These are phyloP conservation scores for Cladosporium colombiae DNA, from an alignment of 2,329 filamentous ascomycete species.

Conservation along the genomic window DNA sequence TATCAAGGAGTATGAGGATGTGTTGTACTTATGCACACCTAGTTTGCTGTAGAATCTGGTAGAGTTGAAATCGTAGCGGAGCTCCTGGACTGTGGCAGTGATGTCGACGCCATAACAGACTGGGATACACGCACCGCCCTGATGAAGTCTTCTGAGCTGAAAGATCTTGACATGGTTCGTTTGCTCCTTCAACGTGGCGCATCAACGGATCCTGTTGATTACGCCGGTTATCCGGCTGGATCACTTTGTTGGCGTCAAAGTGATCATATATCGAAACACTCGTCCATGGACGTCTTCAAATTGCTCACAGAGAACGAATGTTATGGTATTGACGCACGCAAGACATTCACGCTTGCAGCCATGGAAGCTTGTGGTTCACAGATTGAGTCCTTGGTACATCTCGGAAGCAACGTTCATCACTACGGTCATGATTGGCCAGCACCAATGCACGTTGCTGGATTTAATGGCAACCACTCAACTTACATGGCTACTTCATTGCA, in stretches of 20 bases:
- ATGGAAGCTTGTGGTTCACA: not conserved
- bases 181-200: not conserved
- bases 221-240: not conserved
- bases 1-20: too few relatives aligned
- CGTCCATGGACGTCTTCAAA: not conserved
- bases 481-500: not conserved
- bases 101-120: slow-evolving; percentile 25
- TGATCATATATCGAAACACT: not conserved
- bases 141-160: slow-evolving; percentile 21
- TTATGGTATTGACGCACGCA: not conserved
- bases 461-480: not conserved
- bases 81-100: slow-evolving; percentile 24
- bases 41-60: not conserved
- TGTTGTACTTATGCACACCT: not conserved
- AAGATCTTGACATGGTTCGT: not conserved
- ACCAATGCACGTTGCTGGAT: not conserved
- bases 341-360: not conserved
- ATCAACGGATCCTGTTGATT: not conserved
- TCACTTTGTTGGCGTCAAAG: not conserved
- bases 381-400: not conserved
- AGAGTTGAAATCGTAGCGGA: slow-evolving; percentile 21
- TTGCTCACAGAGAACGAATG: not conserved
- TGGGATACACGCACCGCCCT: slow-evolving; percentile 27
- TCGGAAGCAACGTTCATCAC: not conserved
- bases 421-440: not conserved